Percentiles rank a stretch among this genome's conserved stretches.
These are phyloP conservation scores for Elsinoe fawcettii DNA, from an alignment of 2,329 filamentous ascomycete genomes.

Conservation along the genomic window DNA sequence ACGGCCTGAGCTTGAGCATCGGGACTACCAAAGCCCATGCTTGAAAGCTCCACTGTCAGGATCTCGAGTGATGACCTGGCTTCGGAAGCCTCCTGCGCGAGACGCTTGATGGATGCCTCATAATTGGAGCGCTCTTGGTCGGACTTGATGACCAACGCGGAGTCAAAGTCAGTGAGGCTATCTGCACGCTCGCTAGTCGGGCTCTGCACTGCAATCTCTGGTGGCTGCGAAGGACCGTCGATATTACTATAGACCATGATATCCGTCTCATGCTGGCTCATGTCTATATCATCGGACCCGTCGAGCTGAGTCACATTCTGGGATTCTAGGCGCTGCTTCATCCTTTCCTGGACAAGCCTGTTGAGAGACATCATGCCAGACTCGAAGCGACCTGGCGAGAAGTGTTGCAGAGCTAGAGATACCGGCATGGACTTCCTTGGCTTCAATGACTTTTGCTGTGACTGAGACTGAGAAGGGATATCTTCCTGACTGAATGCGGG, in stretches of 20 bases:
- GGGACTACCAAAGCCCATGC: constrained; percentile 33
- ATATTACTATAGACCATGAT: constrained; percentile 23
- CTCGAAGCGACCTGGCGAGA: constrained; percentile 22
- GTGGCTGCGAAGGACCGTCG: constrained; percentile 28
- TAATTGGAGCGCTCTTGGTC: constrained; percentile 29
- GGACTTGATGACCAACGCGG: constrained; percentile 16
- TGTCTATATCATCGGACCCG: constrained; percentile 20
- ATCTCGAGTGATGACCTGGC: constrained; percentile 36
- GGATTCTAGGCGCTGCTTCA: constrained; percentile 34
- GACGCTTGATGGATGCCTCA: constrained; percentile 35
- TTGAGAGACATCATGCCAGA: constrained; percentile 27
- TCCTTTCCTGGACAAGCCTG: constrained; percentile 27
- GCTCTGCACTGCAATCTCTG: constrained; percentile 11
- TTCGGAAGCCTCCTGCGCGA: constrained; percentile 33
- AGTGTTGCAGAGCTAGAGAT: constrained; percentile 20
- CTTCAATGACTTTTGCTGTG: constrained; percentile 18
- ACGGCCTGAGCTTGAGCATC: constrained; percentile 29
- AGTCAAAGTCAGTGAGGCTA: constrained; percentile 3
- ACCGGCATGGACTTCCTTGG: constrained; percentile 27
- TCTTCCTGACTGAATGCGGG: constrained; percentile 19
- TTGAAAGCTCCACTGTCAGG: constrained; percentile 37
- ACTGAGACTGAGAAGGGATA: constrained; percentile 21
- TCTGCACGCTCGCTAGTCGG: neutral
- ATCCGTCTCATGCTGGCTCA: constrained; percentile 12
- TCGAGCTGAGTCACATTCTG: constrained; percentile 29